Evolutionary conservation across 257 asterid genomes (phyloP), one percentile per base, ranked within the genome.

Genomic region (Forsythia suspensa): DNA sequence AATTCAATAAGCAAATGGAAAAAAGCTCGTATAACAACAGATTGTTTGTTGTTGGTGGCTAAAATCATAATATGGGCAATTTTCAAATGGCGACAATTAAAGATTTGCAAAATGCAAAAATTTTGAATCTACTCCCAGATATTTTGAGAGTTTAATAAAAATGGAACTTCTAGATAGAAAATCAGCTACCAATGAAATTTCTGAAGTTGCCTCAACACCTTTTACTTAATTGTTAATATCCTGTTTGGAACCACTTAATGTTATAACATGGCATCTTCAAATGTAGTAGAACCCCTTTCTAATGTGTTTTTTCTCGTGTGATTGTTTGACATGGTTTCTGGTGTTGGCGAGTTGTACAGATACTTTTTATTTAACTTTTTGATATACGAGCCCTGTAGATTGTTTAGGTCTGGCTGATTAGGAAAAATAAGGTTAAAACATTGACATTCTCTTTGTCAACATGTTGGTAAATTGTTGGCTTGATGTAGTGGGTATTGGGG

Each of bases 21-120:
- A n/a, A 55, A 55, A 1, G 57, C 57, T 48, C 15, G 18, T 48
- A 12, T 48, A 48, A 48, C 4, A 48, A 48, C 7, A 48, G 15
- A 12, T 13, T 48, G n/a, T 48, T 48, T 15, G 15, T 48, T 48
- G 57, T 48, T 48, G 57, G 57, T 48, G 57, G 57, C n/a, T 13
- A 48, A 13, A 48, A 48, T 18, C 57, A 48, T 48, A 48, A 48
- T 48, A 13, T 13, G 57, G 57, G 15, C 57, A 48, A 48, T n/a
- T 48, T 65, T 76, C 76, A 69, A 71, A 37, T 29, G 37, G 76
- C 40, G 59, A 61, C 80, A 41, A 38, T 46, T 44, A 66, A 51
- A 34, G 43, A 10, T 24, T 67, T 29, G 20, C 73, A 40, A 70
- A 61, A 77, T 79, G 77, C 71, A 63, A 24, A 59, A 42, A 66